These are phyloP conservation scores for Chlamydomonas eustigma DNA, from an alignment of 139 green algal genomes.

Conservation along the genomic window DNA sequence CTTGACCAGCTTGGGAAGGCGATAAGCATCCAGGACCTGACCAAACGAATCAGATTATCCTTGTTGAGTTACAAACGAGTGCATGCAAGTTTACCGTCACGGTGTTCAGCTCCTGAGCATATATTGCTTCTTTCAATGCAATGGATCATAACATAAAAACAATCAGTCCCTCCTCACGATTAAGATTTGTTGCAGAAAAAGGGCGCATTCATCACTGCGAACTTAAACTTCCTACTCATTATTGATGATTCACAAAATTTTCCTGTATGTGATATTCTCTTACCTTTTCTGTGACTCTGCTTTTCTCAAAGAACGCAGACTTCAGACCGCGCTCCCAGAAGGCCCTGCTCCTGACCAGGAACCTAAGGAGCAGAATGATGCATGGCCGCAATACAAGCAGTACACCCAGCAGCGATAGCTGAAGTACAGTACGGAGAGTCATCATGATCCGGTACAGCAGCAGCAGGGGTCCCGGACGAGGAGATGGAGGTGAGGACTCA, in stretches of 20 bases:
- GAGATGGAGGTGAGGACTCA: no score
- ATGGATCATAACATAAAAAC: no score
- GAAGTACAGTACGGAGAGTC: neutral
- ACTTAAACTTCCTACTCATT: no score
- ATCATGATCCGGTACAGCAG: neutral
- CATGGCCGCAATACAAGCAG: constrained; percentile 38
- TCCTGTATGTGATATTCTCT: neutral
- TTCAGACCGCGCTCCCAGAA: constrained; percentile 64
- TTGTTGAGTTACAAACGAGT: no score
- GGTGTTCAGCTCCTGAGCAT: no score
- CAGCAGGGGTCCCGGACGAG: neutral
- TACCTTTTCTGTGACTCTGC: constrained; percentile 26
- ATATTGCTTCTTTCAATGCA: no score
- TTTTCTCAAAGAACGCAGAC: constrained; percentile 44
- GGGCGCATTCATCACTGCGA: no score
- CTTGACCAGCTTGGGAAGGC: constrained; percentile 62
- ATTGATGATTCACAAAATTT: no score
- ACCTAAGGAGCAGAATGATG: constrained; percentile 58
- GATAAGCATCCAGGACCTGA: constrained; percentile 66
- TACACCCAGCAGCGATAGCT: neutral
- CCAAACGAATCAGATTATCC: no score
- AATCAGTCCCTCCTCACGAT: no score
- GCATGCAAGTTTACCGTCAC: no score
- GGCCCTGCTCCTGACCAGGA: constrained; percentile 42
- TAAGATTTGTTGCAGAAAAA: no score